These are phyloP conservation scores for Rosa persica DNA, from an alignment of 306 rosid species.

Conservation along the genomic window DNA sequence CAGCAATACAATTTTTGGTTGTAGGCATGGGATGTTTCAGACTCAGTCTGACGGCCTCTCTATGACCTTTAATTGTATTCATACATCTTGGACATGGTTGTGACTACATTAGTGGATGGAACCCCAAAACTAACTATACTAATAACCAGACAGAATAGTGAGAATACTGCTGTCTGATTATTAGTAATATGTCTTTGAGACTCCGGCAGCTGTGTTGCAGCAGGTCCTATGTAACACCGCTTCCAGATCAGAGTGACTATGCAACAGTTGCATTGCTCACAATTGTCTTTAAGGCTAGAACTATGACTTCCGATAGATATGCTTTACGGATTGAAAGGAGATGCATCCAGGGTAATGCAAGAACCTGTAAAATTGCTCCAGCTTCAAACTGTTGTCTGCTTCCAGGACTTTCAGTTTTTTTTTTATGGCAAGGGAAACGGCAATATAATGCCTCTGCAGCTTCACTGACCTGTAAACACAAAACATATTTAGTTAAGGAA, in stretches of 20 bases:
- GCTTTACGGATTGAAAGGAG: not conserved
- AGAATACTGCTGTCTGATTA: not conserved
- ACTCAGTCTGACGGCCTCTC: not conserved
- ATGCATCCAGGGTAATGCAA: not conserved
- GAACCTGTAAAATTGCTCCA: conserved; percentile 1
- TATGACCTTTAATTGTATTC: not conserved
- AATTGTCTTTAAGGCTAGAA: too few relatives aligned
- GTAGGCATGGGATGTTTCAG: not conserved
- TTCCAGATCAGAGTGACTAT: too few relatives aligned
- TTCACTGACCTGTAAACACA: conserved; percentile 40
- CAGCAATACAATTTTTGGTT: not conserved
- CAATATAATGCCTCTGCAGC: not conserved
- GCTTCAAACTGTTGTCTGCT: not conserved
- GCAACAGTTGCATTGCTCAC: too few relatives aligned
- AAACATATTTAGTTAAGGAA: conserved; percentile 20
- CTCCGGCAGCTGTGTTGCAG: not conserved
- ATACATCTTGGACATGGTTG: not conserved
- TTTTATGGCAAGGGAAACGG: not conserved
- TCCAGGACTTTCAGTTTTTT: not conserved
- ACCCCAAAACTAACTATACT: not conserved
- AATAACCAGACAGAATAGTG: not conserved
- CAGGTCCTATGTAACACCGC: too few relatives aligned
- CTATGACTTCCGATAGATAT: not conserved
- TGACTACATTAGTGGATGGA: not conserved
- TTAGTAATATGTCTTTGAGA: not conserved